Evolutionary conservation across 2,329 filamentous ascomycete species (phyloP).

Genomic region (Chrysosporium queenslandicum): DNA sequence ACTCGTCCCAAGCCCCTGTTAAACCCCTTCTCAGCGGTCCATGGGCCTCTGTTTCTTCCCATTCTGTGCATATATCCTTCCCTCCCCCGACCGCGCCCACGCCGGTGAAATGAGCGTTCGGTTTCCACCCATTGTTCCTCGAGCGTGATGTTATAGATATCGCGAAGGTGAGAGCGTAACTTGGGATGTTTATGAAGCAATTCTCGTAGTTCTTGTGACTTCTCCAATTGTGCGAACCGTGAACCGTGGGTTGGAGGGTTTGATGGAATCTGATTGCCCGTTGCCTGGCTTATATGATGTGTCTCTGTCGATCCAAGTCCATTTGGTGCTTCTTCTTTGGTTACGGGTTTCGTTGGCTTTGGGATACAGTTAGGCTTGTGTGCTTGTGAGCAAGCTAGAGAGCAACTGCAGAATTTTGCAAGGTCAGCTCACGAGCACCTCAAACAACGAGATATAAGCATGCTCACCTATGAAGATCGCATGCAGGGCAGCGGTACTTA

Average conservation of each 20-base stretch:
- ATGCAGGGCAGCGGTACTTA: constrained; percentile 28
- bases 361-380: constrained; percentile 37
- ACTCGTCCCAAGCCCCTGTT: constrained; percentile 34
- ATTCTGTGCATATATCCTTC: constrained; percentile 21
- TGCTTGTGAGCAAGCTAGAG: constrained; percentile 36
- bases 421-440: too few species aligned
- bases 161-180: constrained; percentile 32
- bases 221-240: constrained; percentile 16
- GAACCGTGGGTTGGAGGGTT: not conserved
- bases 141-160: constrained; percentile 35
- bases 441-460: not conserved
- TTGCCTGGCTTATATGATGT: not conserved
- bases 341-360: constrained; percentile 14
- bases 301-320: not conserved
- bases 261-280: not conserved
- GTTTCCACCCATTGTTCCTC: constrained; percentile 35
- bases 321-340: constrained; percentile 4
- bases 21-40: constrained; percentile 37
- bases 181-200: constrained; percentile 32
- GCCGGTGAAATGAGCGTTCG: constrained; percentile 18
- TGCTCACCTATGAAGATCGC: constrained; percentile 22
- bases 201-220: constrained; percentile 29
- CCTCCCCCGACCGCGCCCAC: constrained; percentile 21
- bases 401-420: constrained; percentile 31
- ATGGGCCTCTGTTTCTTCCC: constrained; percentile 25